Conservation (phyloP, 176 grass and related monocot genomes). For the Ananas comosus region DNA sequence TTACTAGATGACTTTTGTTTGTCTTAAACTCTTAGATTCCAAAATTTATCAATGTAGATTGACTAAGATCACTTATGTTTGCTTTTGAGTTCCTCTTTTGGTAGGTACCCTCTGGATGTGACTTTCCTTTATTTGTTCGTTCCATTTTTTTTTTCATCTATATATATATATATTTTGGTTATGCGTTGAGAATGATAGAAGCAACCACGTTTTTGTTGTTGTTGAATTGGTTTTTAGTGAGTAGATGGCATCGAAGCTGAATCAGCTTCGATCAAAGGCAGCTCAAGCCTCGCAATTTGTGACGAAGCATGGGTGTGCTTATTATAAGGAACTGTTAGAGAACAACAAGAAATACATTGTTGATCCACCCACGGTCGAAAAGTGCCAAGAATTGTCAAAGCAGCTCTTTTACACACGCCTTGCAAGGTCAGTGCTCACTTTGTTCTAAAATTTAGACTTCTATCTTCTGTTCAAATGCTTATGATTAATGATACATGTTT, state of each 20-base stretch:
- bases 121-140: too few species aligned
- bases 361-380: constrained; percentile 73
- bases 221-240: constrained; percentile 17
- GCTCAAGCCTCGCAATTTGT: constrained; percentile 49
- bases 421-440: constrained; percentile 45
- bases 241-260: constrained; percentile 68
- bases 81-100: too few species aligned
- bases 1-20: too few species aligned
- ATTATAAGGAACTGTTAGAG: constrained; percentile 81
- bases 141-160: too few species aligned
- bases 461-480: background rate
- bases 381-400: constrained; percentile 83
- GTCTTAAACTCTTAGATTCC: too few species aligned
- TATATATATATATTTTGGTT: too few species aligned
- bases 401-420: constrained; percentile 93
- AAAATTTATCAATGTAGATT: too few species aligned
- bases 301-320: constrained; percentile 39
- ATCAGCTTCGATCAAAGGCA: constrained; percentile 57
- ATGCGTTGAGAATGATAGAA: too few species aligned
- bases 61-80: too few species aligned
- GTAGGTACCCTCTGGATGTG: too few species aligned
- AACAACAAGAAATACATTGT: constrained; percentile 83
- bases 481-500: background rate
- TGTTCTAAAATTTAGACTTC: background rate
- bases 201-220: background rate